phyloP scores from a whole-genome alignment of 2,329 filamentous ascomycete species.

The Ploettnerulaceae sp. region DNA sequence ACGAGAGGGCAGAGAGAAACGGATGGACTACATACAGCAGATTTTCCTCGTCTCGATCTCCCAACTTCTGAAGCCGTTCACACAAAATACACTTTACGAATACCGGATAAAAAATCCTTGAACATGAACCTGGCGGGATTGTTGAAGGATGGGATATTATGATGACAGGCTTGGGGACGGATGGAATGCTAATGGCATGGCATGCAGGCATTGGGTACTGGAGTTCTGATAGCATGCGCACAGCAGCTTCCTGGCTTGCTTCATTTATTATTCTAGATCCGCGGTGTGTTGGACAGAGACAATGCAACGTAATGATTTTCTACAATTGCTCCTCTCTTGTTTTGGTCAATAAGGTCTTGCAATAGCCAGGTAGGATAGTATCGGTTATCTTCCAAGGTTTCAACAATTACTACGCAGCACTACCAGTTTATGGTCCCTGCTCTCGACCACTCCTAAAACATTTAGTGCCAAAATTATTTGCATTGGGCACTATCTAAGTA shows the following conservation, averaged over 20 bases:
- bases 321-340: neutral
- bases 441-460: too few species aligned
- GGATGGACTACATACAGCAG: neutral
- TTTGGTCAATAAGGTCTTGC: neutral
- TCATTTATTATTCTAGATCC: conserved; percentile 8
- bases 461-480: too few species aligned
- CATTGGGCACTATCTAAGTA: too few species aligned
- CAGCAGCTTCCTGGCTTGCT: conserved; percentile 4
- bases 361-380: neutral
- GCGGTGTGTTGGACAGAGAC: conserved; percentile 13
- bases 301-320: conserved; percentile 16
- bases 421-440: too few species aligned
- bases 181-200: conserved; percentile 9
- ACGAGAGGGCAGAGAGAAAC: too few species aligned
- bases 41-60: neutral
- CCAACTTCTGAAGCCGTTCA: neutral
- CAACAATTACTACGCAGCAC: neutral
- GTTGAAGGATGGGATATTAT: conserved; percentile 8
- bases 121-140: conserved; percentile 7
- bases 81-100: conserved; percentile 10
- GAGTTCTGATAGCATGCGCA: conserved; percentile 17
- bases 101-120: conserved; percentile 10
- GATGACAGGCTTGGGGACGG: conserved; percentile 4
- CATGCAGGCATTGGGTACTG: conserved; percentile 23
- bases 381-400: too few species aligned